Evolutionary conservation across 768 basidiomycete species (phyloP).

Genomic region (Collybia sordida): DNA sequence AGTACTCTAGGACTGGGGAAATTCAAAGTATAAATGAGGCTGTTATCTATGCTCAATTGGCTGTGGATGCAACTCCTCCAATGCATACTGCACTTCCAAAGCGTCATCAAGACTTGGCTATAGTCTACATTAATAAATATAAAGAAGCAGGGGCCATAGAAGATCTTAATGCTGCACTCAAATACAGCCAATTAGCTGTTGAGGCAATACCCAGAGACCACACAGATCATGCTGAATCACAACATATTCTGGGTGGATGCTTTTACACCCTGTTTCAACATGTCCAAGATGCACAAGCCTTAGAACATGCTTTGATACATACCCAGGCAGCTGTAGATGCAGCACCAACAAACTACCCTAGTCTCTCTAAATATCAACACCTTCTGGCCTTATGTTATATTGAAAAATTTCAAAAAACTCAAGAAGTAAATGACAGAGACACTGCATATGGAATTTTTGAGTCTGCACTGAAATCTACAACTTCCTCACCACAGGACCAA

Average conservation of each 20-base stretch:
- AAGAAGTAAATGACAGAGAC: neutral
- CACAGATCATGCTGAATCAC: neutral
- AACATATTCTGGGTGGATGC: neutral
- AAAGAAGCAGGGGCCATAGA: neutral
- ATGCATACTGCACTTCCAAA: too few species aligned
- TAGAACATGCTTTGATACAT: neutral
- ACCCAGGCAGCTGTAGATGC: neutral
- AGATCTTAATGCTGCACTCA: constrained; percentile 1
- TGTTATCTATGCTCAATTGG: too few species aligned
- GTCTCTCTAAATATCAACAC: neutral
- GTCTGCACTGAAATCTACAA: neutral
- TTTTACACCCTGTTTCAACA: neutral
- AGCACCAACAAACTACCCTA: neutral
- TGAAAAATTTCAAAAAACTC: neutral
- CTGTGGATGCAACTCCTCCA: too few species aligned
- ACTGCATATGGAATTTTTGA: neutral
- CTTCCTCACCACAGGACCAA: neutral
- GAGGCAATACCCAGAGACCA: neutral
- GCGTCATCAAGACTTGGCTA: too few species aligned
- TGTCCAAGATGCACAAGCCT: too few species aligned
- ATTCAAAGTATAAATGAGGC: too few species aligned
- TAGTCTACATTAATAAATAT: neutral
- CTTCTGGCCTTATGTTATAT: neutral
- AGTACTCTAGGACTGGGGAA: too few species aligned
- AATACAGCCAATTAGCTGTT: constrained; percentile 1